A percentile compares a stretch with the other conserved stretches of the same genome.
Conservation (phyloP, 163 green algal genomes). For the Scenedesmus sp. region DNA sequence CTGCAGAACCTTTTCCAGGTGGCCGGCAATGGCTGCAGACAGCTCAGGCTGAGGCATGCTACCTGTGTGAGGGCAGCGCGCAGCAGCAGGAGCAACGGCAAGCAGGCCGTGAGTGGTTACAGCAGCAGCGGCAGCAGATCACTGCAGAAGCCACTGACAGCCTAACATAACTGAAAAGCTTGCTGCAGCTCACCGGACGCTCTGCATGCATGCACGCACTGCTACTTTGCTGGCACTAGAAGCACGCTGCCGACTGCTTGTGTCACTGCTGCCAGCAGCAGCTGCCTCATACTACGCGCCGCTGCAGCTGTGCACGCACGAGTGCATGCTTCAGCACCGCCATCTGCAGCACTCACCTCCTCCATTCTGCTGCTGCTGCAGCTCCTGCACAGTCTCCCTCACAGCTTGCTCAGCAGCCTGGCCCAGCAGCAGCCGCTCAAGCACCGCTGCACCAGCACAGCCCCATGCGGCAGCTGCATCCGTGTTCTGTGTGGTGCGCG, state of each 20-base stretch:
- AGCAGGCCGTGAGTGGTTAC: background rate
- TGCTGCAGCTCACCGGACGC: too few species aligned
- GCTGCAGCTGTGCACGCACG: background rate
- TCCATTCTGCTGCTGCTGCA: background rate
- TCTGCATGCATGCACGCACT: too few species aligned
- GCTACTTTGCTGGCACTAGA: background rate
- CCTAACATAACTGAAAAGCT: too few species aligned
- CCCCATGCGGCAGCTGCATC: conserved; percentile 49
- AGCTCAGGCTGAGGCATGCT: conserved; percentile 39
- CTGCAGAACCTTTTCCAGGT: conserved; percentile 23
- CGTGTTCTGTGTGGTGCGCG: conserved; percentile 67
- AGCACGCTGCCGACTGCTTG: background rate
- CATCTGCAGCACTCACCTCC: background rate
- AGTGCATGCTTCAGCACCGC: background rate
- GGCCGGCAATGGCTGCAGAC: conserved; percentile 31
- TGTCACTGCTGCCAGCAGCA: background rate
- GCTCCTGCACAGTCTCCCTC: conserved; percentile 29
- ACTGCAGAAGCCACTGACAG: background rate
- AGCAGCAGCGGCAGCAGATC: background rate
- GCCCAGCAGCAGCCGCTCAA: conserved; percentile 58
- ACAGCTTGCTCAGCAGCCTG: background rate
- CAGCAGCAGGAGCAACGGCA: background rate
- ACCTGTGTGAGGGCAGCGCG: conserved; percentile 1
- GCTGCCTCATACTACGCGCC: background rate
- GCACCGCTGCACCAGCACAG: conserved; percentile 54